Evolutionary conservation across 352 stramenopile species (phyloP).

Genomic region (Plasmopara halstedii): DNA sequence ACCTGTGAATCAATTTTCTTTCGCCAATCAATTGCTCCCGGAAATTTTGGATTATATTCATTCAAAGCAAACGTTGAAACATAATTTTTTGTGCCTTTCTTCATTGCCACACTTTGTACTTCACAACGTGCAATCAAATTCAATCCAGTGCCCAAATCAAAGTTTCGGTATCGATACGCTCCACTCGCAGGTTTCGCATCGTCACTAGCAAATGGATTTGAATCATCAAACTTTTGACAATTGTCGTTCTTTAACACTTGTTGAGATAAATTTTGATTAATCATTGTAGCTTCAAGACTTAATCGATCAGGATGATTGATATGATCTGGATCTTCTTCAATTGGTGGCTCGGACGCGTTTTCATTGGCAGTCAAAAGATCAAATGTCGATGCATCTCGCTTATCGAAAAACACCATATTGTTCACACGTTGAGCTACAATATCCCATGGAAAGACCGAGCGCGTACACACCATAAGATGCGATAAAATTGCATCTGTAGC

Average conservation of each 20-base stretch:
- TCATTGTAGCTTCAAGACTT: conserved; percentile 95
- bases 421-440: conserved; percentile 90
- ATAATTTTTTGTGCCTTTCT: conserved; percentile 86
- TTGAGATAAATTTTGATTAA: conserved; percentile 99
- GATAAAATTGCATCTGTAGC: conserved; percentile 95
- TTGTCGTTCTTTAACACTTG: conserved; percentile 86
- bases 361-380: conserved; percentile 95
- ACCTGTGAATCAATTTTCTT: conserved; percentile 96
- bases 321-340: conserved; percentile 74
- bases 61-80: conserved; percentile 96
- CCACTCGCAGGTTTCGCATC: conserved; percentile 86
- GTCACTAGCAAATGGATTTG: conserved; percentile 95
- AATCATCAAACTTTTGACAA: conserved; percentile 58
- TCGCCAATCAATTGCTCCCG: conserved; percentile 86
- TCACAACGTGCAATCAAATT: conserved; percentile 92
- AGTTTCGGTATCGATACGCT: conserved; percentile 97
- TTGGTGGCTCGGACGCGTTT: conserved; percentile 89
- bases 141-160: conserved; percentile 85
- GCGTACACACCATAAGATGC: conserved; percentile 94
- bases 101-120: conserved; percentile 87
- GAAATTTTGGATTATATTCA: conserved; percentile 94
- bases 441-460: conserved; percentile 97
- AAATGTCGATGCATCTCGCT: conserved; percentile 91
- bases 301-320: conserved; percentile 96
- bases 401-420: conserved; percentile 97